Percentiles rank a stretch among this genome's conserved stretches.
phyloP scores from a whole-genome alignment of 805 yeast species.

The Ogataea pini region DNA sequence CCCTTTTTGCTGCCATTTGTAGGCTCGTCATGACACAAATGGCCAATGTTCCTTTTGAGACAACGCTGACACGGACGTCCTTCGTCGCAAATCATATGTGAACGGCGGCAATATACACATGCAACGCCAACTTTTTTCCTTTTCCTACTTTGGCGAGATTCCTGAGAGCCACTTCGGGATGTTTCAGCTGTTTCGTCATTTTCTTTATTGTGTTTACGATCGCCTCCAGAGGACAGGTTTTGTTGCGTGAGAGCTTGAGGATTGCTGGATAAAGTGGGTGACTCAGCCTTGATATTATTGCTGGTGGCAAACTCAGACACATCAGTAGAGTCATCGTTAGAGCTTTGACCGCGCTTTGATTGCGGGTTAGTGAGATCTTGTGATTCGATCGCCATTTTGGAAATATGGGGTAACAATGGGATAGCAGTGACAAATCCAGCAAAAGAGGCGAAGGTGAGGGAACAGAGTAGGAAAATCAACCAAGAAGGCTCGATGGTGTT shows the following conservation, averaged over 20 bases:
- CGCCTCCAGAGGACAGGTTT: neutral
- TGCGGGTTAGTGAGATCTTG: neutral
- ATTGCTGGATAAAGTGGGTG: neutral
- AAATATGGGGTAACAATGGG: conserved; percentile 5
- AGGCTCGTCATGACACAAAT: conserved; percentile 79
- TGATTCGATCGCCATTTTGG: neutral
- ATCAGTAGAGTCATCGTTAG: neutral
- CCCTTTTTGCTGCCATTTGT: conserved; percentile 36
- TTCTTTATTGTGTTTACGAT: conserved; percentile 5
- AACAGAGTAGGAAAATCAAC: neutral
- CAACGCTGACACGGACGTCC: conserved; percentile 78
- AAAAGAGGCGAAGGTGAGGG: neutral
- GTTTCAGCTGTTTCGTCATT: neutral
- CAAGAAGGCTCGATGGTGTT: neutral
- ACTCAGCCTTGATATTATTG: conserved; percentile 2
- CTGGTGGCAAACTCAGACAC: neutral
- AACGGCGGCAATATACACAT: conserved; percentile 87
- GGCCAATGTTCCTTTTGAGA: conserved; percentile 83
- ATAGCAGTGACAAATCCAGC: neutral
- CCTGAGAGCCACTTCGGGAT: neutral
- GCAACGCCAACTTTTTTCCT: conserved; percentile 64
- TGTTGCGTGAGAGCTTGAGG: neutral
- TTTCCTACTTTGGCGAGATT: conserved; percentile 13
- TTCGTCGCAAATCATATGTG: conserved; percentile 92
- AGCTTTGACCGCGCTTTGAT: neutral